Conservation (phyloP, 306 rosid genomes). For the Rosa lucieae region DNA sequence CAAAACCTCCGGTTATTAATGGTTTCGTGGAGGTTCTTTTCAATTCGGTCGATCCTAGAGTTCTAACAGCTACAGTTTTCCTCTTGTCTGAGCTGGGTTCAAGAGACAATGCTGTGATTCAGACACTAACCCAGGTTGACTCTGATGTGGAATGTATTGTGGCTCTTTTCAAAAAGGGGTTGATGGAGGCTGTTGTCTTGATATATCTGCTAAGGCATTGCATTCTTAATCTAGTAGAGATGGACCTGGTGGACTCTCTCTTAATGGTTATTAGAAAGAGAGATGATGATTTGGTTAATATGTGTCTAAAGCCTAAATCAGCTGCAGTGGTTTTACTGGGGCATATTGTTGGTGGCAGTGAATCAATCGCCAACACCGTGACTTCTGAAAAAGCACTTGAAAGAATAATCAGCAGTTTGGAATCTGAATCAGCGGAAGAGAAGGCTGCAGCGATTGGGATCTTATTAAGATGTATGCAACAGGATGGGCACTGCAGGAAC, state of each 20-base stretch:
- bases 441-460: conserved; percentile 73
- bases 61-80: conserved; percentile 67
- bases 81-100: conserved; percentile 75
- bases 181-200: conserved; percentile 76
- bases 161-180: conserved; percentile 72
- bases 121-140: conserved; percentile 74
- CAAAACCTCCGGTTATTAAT: conserved; percentile 69
- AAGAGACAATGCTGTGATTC: conserved; percentile 60
- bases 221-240: conserved; percentile 38
- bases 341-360: conserved; percentile 52
- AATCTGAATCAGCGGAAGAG: conserved; percentile 65
- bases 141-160: conserved; percentile 76
- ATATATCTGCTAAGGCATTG: conserved; percentile 64
- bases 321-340: conserved; percentile 70
- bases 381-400: conserved; percentile 50
- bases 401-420: conserved; percentile 52
- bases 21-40: conserved; percentile 82
- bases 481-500: conserved; percentile 77
- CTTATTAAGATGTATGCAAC: conserved; percentile 69
- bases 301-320: conserved; percentile 67
- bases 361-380: conserved; percentile 40
- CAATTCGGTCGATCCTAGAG: conserved; percentile 65
- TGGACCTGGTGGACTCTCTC: conserved; percentile 58
- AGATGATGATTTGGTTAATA: conserved; percentile 52
- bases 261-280: conserved; percentile 48